Evolutionary conservation across 2,329 filamentous ascomycete species (phyloP).

Genomic region (Ophiosphaerella korrae): DNA sequence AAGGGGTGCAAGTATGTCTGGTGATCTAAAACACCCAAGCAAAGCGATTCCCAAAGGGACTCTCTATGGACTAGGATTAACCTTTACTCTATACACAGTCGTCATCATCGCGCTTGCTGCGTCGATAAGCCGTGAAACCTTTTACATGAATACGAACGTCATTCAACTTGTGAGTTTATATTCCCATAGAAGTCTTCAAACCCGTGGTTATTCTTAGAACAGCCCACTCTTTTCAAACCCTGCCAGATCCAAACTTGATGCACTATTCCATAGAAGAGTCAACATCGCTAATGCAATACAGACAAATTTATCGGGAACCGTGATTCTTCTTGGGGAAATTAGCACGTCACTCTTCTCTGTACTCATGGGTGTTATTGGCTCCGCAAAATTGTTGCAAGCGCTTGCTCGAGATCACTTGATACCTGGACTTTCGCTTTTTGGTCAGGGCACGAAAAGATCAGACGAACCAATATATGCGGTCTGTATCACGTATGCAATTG

Average conservation of each 20-base stretch:
- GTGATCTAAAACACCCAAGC: conserved; percentile 81
- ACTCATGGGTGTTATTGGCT: conserved; percentile 84
- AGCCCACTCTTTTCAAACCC: too few relatives aligned
- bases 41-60: conserved; percentile 86
- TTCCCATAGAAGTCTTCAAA: too few relatives aligned
- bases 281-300: conserved; percentile 23
- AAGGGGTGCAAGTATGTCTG: conserved; percentile 85
- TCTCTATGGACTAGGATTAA: conserved; percentile 74
- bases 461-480: conserved; percentile 82
- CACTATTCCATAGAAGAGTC: not conserved
- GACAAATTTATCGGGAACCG: conserved; percentile 74
- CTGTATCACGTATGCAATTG: conserved; percentile 73
- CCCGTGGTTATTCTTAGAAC: too few relatives aligned
- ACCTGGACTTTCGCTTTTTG: conserved; percentile 75
- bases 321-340: conserved; percentile 82
- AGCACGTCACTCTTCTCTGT: conserved; percentile 84
- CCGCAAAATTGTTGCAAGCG: conserved; percentile 83
- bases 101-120: conserved; percentile 80
- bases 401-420: conserved; percentile 79
- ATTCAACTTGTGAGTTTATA: conserved; percentile 66
- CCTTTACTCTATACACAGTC: conserved; percentile 74
- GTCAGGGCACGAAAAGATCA: conserved; percentile 70
- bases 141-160: conserved; percentile 77
- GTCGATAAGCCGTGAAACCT: conserved; percentile 73
- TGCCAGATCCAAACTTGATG: too few relatives aligned